Evolutionary conservation across 495 filamentous ascomycete species (phyloP), one percentile per base, ranked within the genome.

Genomic region (Oleoguttula mirabilis): DNA sequence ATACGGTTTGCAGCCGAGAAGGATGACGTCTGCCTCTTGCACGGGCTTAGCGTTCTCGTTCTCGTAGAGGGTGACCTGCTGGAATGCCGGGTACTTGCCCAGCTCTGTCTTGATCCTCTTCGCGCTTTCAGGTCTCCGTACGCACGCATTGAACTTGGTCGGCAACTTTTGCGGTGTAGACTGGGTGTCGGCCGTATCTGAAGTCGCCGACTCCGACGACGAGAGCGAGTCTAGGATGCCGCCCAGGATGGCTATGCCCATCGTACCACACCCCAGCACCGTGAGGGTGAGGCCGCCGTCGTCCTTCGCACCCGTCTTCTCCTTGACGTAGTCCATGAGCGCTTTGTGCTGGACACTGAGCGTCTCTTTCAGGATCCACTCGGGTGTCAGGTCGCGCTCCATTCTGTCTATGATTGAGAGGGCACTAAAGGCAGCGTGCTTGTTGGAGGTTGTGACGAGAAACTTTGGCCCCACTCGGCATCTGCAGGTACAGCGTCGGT

Each of bases 191-290:
- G 61, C 55, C 14, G 66, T 65, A 27, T 69, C 70, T 16, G 68
- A 10, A 58, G 52, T 23, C 51, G 51, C 23, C 58, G 58, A 15
- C 45, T 15, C 32, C 6, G 32, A 7, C 12, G 19, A 21, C 6
- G 10, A 10, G 24, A 88, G 66, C 12, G 81, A 79, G 32, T 55
- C 47, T 10, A 55, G 25, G 51, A 92, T 83, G 34, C 84, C 84
- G 4, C 77, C 82, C 36, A 90, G 72, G 50, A 92, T 86, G 25
- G 84, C 81, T 32, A 83, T 80, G 34, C 84, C 85, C 72, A 92
- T 78, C 16, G 82, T 88, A 39, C 84, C 81, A 60, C 78, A 83
- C 50, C 81, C 81, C 19, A 86, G 62, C 39, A 85, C 70, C 23
- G 80, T 72, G 57, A 86, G 66, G 41, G 77, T 82, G 50, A 81